Base-by-base conservation (phyloP, 768 basidiomycete species). In the Termitomyces titanicus region DNA sequence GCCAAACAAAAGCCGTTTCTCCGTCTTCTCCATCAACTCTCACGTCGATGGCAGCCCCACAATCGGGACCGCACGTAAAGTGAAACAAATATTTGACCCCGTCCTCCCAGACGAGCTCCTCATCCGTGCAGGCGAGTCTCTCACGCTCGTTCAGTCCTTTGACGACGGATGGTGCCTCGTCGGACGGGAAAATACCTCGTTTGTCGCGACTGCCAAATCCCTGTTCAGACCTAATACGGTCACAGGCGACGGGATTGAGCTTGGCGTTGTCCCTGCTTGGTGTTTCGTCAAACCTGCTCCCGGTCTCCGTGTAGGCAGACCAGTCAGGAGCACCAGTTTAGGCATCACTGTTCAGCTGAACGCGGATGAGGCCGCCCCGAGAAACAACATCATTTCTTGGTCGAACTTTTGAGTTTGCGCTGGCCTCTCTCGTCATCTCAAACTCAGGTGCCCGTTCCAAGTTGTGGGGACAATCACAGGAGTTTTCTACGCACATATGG, bases 101-200 rank as follows among this genome's bases (percentile, higher is more conserved):
- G 77, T 88, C 22, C 80, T 92, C 3, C 85, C 88, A 0, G 89
- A 92, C 68, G 89, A 92, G 65, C 74, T 92, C 25, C 70, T 83
- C 33, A 55, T 88, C 55, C 65, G 62, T 33, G 62, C 76, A 12
- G 85, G 86, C 37, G 88, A 92, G 65, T 72, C 72, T 34, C 69
- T 92, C 39, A 80, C 78, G 1, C 70, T 90, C 27, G 74, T 89
- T 3, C 80, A 82, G 56, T 81, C 82, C 5, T 88, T 84, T 61
- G 86, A 91, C 55, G 89, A 92, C 54, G 89, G 88, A 2, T 92
- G 89, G 89, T 89, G 86, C 61, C 75, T 88, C 49, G 85, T 88
- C 49, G 83, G 81, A 18, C 74, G 86, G 27, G 80, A 85, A 56
- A 66, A 64, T 43, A 56, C 60, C 56, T 64, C 68, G 24, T 63